A percentile compares a stretch with the other conserved stretches of the same genome.
These are phyloP conservation scores for Larix kaempferi DNA, from an alignment of 75 land plant genomes.

Conservation along the genomic window DNA sequence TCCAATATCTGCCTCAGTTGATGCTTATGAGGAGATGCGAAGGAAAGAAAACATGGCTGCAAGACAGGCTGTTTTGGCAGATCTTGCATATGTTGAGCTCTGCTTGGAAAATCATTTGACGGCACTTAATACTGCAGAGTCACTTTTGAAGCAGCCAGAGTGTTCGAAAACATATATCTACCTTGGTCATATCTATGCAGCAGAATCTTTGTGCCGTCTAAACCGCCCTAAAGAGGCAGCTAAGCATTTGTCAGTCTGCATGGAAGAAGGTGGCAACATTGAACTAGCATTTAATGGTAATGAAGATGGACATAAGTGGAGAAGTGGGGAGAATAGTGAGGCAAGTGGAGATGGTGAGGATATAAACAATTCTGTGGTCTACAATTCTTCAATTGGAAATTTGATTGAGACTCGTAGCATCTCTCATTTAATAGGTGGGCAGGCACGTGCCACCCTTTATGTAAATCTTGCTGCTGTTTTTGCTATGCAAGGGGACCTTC, in stretches of 20 bases:
- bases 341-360: slow-evolving; percentile 73
- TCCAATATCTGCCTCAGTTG: slow-evolving; percentile 42
- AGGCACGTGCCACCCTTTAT: slow-evolving; percentile 60
- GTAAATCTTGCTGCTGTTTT: slow-evolving; percentile 61
- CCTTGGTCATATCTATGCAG: slow-evolving; percentile 81
- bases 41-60: slow-evolving; percentile 50
- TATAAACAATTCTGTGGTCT: neutral
- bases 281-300: slow-evolving; percentile 41
- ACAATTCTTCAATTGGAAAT: slow-evolving; percentile 13
- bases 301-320: slow-evolving; percentile 73
- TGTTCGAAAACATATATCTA: slow-evolving; percentile 55
- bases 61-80: slow-evolving; percentile 69
- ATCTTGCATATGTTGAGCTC: slow-evolving; percentile 86
- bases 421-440: slow-evolving; percentile 51
- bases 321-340: slow-evolving; percentile 48
- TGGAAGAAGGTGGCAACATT: slow-evolving; percentile 33
- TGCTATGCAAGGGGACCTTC: slow-evolving; percentile 73
- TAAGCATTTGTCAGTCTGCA: slow-evolving; percentile 58
- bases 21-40: slow-evolving; percentile 52
- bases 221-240: slow-evolving; percentile 81
- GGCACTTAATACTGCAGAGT: slow-evolving; percentile 54
- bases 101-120: slow-evolving; percentile 71
- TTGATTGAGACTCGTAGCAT: slow-evolving; percentile 21
- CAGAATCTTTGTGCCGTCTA: slow-evolving; percentile 88
- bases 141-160: slow-evolving; percentile 57